Conservation (phyloP, 305 asterid genomes). For the Solanum hybrid region DNA sequence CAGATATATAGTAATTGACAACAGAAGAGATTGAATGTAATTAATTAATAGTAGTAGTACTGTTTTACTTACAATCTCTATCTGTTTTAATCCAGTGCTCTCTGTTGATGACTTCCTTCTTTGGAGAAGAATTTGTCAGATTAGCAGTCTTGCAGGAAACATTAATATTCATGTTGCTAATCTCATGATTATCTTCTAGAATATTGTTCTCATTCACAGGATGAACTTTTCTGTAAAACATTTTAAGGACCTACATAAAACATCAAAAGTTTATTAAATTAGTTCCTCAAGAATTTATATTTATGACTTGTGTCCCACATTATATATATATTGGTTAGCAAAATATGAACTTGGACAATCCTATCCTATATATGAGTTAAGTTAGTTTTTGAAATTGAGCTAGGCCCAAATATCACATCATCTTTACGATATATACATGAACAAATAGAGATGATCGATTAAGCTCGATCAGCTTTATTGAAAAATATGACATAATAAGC, state of each 20-base stretch:
- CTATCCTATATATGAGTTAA: no score
- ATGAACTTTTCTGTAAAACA: constrained; percentile 16
- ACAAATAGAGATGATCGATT: no score
- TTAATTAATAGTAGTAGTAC: neutral
- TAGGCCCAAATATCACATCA: no score
- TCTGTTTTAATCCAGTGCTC: constrained; percentile 39
- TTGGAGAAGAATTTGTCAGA: neutral
- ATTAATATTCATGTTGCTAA: neutral
- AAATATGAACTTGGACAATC: no score
- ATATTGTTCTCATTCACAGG: constrained; percentile 14
- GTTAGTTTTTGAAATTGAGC: no score
- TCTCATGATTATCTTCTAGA: neutral
- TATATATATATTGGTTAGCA: no score
- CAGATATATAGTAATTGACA: neutral
- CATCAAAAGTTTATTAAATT: neutral
- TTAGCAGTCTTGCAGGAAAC: neutral
- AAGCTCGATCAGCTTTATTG: no score
- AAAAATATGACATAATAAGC: no score
- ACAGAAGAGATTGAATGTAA: neutral
- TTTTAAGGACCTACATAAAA: constrained; percentile 10
- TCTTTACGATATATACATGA: no score
- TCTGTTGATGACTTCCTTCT: constrained; percentile 11
- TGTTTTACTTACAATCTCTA: constrained; percentile 26
- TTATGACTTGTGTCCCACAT: neutral
- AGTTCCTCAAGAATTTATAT: neutral